These are phyloP conservation scores for Parietichytrium sp. DNA, from an alignment of 108 stramenopile species.

Conservation along the genomic window DNA sequence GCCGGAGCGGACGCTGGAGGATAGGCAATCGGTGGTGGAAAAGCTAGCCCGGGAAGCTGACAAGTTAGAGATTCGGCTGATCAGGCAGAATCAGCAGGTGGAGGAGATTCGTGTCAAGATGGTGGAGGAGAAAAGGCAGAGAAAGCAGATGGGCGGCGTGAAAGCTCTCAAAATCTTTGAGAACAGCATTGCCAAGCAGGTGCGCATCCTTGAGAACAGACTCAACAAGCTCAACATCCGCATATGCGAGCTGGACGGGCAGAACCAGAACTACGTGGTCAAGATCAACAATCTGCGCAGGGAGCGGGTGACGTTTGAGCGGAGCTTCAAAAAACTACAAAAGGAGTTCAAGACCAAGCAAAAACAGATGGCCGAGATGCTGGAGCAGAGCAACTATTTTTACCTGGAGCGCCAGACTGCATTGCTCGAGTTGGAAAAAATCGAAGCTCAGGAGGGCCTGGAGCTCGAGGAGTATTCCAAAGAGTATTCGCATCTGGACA, in stretches of 20 bases:
- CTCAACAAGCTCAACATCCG: constrained; percentile 77
- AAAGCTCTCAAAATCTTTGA: constrained; percentile 73
- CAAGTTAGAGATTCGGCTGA: not conserved
- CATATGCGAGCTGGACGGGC: constrained; percentile 72
- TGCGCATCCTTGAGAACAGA: constrained; percentile 71
- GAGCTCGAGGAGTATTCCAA: constrained; percentile 73
- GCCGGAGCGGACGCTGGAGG: not conserved
- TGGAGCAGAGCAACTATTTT: constrained; percentile 73
- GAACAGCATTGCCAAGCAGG: constrained; percentile 70
- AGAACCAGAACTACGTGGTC: constrained; percentile 67
- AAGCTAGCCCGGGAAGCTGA: constrained; percentile 7
- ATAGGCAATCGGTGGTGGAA: not conserved
- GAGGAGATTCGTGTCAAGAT: not conserved
- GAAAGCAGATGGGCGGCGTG: constrained; percentile 74
- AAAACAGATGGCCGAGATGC: constrained; percentile 74
- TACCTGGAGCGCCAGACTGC: constrained; percentile 79
- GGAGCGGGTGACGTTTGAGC: constrained; percentile 77
- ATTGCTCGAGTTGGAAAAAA: constrained; percentile 73
- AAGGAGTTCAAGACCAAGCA: constrained; percentile 71
- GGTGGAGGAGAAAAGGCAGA: constrained; percentile 45
- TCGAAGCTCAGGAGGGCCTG: constrained; percentile 68
- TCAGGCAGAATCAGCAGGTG: not conserved
- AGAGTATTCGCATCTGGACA: constrained; percentile 63
- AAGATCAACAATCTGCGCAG: constrained; percentile 75
- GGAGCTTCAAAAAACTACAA: constrained; percentile 67